A percentile compares a stretch with the other conserved stretches of the same genome.
These are phyloP conservation scores for Paramecium bursaria DNA, from an alignment of 73 alveolate genomes.

Conservation along the genomic window DNA sequence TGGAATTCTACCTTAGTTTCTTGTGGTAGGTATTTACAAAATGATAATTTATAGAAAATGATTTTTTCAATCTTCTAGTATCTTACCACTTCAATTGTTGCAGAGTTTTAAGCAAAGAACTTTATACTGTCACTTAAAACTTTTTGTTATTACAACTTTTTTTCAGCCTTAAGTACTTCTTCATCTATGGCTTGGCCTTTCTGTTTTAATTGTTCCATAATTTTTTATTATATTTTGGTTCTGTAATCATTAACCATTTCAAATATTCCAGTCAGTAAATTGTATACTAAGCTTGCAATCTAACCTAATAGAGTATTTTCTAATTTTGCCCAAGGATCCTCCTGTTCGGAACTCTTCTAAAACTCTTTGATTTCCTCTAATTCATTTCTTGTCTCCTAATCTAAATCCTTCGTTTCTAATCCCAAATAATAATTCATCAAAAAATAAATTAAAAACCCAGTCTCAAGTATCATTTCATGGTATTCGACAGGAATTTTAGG, in stretches of 20 bases:
- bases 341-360: constrained; percentile 42
- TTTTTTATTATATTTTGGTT: not conserved
- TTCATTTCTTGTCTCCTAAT: constrained; percentile 52
- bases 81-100: constrained; percentile 70
- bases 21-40: constrained; percentile 63
- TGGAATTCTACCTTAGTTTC: constrained; percentile 70
- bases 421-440: constrained; percentile 46
- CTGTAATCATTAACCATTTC: constrained; percentile 60
- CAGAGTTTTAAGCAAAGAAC: constrained; percentile 67
- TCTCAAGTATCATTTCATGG: constrained; percentile 60
- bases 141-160: not conserved
- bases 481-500: constrained; percentile 37
- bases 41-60: constrained; percentile 68
- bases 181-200: constrained; percentile 9
- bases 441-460: constrained; percentile 67
- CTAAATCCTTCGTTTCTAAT: constrained; percentile 42
- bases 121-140: constrained; percentile 54
- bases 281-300: constrained; percentile 61
- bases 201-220: constrained; percentile 26
- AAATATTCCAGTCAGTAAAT: constrained; percentile 55
- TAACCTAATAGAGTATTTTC: constrained; percentile 40
- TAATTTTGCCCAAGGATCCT: constrained; percentile 64
- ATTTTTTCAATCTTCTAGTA: constrained; percentile 57
- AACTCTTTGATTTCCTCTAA: constrained; percentile 36
- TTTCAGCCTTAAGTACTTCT: constrained; percentile 38